Base-by-base conservation (phyloP, 2,329 filamentous ascomycete species). In the Trichoderma citrinoviride region DNA sequence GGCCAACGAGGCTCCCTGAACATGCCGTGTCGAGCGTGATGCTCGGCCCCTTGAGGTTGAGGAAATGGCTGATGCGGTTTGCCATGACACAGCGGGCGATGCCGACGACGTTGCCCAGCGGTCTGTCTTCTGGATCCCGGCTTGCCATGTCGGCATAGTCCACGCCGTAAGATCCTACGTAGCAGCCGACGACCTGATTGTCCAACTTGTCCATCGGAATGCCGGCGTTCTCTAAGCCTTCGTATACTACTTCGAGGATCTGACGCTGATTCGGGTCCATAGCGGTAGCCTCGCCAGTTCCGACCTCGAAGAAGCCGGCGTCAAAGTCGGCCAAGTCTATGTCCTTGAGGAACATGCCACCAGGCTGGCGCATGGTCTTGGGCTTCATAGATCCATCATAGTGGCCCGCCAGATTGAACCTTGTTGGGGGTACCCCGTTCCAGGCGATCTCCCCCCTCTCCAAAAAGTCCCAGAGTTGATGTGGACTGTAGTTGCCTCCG, bases 51-150 rank as follows among this genome's bases (percentile, higher is more conserved):
- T 70, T 69, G 4, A 80, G 65, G 68, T 79, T 74, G 52, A 78
- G 78, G 3, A 72, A 67, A 65, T 80, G 69, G 19, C 71, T 70
- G 27, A 80, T 73, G 0, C 78, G 73, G 67, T 78, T 76, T 50
- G 72, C 72, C 21, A 78, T 70, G 44, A n/a, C 43, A 19, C 43
- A n/a, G 12, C 43, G n/a, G n/a, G n/a, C 43, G 3, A 44, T 44
- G 3, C 43, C 43, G 43, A 44, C 21, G 7, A 19, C 43, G 7
- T 7, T 44, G 7, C 7, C 17, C 12, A n/a, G 17, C 17, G 15
- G 12, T 44, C 43, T 17, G n/a, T 44, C 43, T 19, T 44, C 43
- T 7, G 43, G 43, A 21, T 44, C 15, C 3, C 43, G 43, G 43
- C n/a, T 44, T 44, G 43, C 43, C n/a, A 44, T 44, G 43, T 44